Conservation (phyloP, 2,329 filamentous ascomycete species). For the Nemania sp. region DNA sequence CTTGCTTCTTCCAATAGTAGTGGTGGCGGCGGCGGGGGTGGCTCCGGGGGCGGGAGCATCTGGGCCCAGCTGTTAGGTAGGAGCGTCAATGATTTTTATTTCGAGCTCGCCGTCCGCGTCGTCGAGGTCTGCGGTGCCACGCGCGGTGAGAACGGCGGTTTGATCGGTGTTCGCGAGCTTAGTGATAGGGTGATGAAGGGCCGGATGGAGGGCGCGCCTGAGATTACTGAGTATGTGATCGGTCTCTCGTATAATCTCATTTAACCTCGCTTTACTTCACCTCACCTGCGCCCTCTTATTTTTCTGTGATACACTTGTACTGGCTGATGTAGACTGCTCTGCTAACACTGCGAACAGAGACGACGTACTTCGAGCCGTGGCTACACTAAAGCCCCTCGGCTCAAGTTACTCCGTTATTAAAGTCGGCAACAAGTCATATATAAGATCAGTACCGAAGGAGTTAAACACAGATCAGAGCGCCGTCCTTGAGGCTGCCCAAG, state of each 20-base stretch:
- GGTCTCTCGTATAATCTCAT: not conserved
- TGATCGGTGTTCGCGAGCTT: constrained; percentile 87
- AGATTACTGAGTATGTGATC: constrained; percentile 77
- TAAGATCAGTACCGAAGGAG: constrained; percentile 93
- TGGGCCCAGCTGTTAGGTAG: constrained; percentile 94
- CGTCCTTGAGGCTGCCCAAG: constrained; percentile 89
- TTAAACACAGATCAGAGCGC: constrained; percentile 93
- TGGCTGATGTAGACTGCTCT: not conserved
- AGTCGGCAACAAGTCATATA: constrained; percentile 87
- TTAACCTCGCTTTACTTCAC: not conserved
- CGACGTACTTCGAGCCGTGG: constrained; percentile 90
- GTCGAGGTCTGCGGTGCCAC: constrained; percentile 93
- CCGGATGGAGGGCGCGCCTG: constrained; percentile 79
- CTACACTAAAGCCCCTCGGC: constrained; percentile 86
- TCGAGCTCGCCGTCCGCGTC: constrained; percentile 93
- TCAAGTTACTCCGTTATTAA: constrained; percentile 87
- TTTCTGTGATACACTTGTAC: not conserved
- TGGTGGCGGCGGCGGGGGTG: constrained; percentile 59
- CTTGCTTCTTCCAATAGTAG: constrained; percentile 68
- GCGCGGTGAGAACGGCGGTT: constrained; percentile 88
- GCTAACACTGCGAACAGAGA: constrained; percentile 65
- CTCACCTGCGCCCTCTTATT: not conserved
- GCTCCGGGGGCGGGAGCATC: constrained; percentile 74
- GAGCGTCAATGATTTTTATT: constrained; percentile 98
- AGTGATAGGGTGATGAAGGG: constrained; percentile 78